phyloP scores from a whole-genome alignment of 2,329 filamentous ascomycete species.

The Sarocladium oryzae region DNA sequence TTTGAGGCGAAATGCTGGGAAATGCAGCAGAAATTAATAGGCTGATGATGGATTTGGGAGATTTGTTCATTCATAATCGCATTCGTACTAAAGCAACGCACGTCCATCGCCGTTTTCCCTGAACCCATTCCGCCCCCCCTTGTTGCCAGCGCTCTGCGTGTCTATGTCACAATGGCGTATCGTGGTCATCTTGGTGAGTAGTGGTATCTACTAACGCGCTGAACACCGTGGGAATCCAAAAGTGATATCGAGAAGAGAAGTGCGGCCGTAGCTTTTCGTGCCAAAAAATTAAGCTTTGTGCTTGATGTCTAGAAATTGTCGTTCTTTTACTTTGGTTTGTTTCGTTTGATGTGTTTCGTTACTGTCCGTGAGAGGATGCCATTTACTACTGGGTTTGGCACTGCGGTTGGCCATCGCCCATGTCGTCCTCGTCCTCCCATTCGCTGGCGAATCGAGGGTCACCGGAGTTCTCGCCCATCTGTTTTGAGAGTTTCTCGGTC shows the following conservation, averaged over 20 bases:
- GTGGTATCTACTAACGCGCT: no score
- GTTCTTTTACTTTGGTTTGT: no score
- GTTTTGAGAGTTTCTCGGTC: conserved; percentile 15
- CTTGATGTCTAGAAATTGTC: not conserved
- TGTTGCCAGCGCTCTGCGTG: no score
- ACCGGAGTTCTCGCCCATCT: conserved; percentile 67
- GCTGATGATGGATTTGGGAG: not conserved
- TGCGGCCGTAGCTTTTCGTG: no score
- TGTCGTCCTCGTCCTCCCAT: conserved; percentile 69
- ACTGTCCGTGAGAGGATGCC: not conserved
- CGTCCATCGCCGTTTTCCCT: no score
- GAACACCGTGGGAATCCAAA: not conserved
- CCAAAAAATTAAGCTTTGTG: not conserved
- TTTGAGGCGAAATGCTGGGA: no score
- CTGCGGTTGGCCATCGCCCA: conserved; percentile 59
- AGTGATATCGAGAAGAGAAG: not conserved
- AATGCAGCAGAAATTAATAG: no score
- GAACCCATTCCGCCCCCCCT: no score
- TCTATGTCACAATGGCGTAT: not conserved
- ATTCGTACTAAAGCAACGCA: no score
- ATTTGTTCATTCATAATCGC: not conserved
- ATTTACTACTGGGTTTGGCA: conserved; percentile 62
- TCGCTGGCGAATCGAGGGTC: conserved; percentile 59
- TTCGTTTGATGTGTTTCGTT: not conserved
- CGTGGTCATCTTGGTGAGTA: no score